Evolutionary conservation across 192 early-diverging fungal genomes (phyloP).

Genomic region (Gaertneriomyces semiglobifer): DNA sequence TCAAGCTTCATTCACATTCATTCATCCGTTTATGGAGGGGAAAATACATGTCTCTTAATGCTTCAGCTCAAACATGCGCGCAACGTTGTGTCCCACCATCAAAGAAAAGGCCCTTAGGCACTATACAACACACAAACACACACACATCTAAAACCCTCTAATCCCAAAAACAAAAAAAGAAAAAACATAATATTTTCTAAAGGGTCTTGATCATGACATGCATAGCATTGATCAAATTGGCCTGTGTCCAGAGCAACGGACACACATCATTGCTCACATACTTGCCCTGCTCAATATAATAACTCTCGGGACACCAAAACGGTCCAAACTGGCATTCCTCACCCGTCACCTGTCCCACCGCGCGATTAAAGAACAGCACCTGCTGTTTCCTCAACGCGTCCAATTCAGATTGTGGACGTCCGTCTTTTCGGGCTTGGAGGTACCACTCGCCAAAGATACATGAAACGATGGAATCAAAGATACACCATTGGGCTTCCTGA

Average conservation of each 20-base stretch:
- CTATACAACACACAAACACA: not conserved
- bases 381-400: slow-evolving; percentile 1
- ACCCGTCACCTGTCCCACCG: slow-evolving; percentile 37
- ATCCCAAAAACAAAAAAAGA: not conserved
- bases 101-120: no score
- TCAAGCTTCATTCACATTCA: no score
- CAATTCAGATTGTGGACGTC: not conserved
- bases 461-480: slow-evolving; percentile 39
- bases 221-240: slow-evolving; percentile 33
- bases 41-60: no score
- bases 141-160: no score
- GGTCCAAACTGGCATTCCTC: slow-evolving; percentile 32
- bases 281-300: slow-evolving; percentile 42
- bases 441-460: slow-evolving; percentile 26
- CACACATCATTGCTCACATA: slow-evolving; percentile 39
- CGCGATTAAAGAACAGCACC: slow-evolving; percentile 31
- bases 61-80: no score
- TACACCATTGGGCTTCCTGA: slow-evolving; percentile 41
- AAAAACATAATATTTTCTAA: not conserved
- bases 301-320: slow-evolving; percentile 34
- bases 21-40: no score
- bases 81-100: no score
- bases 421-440: slow-evolving; percentile 8
- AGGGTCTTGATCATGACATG: slow-evolving; percentile 6
- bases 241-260: slow-evolving; percentile 39